These are phyloP conservation scores for Hysterangium stoloniferum DNA, from an alignment of 768 basidiomycete genomes.

Conservation along the genomic window DNA sequence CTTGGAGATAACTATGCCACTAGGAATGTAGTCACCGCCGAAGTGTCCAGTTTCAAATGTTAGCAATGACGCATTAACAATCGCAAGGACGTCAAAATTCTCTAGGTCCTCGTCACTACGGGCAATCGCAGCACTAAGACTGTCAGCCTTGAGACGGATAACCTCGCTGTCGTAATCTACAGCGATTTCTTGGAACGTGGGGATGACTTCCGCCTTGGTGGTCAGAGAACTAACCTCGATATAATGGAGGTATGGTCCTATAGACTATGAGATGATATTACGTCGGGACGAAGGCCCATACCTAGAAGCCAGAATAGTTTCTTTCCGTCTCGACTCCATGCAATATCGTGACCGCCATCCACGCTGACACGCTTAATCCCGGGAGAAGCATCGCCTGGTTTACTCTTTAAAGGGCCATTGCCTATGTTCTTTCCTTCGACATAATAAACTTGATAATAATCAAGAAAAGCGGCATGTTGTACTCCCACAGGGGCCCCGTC, in stretches of 20 bases:
- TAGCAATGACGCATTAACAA: conserved; percentile 61
- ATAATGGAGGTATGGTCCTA: conserved; percentile 59
- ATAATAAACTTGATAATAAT: conserved; percentile 61
- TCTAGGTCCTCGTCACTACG: conserved; percentile 10
- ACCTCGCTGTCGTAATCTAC: conserved; percentile 57
- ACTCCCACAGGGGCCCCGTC: too few species aligned
- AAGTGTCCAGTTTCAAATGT: conserved; percentile 55
- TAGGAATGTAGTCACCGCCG: conserved; percentile 40
- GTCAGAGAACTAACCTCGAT: conserved; percentile 46
- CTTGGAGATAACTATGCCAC: conserved; percentile 45
- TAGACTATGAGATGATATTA: neutral
- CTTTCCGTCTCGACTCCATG: conserved; percentile 55
- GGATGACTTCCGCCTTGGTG: conserved; percentile 42
- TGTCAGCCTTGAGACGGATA: conserved; percentile 48
- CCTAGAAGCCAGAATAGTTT: conserved; percentile 71
- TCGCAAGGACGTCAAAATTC: conserved; percentile 43
- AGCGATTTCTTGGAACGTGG: conserved; percentile 52
- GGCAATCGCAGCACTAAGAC: conserved; percentile 15
- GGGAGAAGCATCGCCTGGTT: conserved; percentile 57
- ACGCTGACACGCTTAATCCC: conserved; percentile 56
- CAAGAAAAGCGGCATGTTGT: conserved; percentile 59
- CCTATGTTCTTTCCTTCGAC: conserved; percentile 35
- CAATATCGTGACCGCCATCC: conserved; percentile 67
- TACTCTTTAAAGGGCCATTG: conserved; percentile 52
- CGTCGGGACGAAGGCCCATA: conserved; percentile 22